Evolutionary conservation across 2,329 filamentous ascomycete genomes (phyloP), one percentile per base, ranked within the genome.

Genomic region (Stachybotrys chlorohalonatus): DNA sequence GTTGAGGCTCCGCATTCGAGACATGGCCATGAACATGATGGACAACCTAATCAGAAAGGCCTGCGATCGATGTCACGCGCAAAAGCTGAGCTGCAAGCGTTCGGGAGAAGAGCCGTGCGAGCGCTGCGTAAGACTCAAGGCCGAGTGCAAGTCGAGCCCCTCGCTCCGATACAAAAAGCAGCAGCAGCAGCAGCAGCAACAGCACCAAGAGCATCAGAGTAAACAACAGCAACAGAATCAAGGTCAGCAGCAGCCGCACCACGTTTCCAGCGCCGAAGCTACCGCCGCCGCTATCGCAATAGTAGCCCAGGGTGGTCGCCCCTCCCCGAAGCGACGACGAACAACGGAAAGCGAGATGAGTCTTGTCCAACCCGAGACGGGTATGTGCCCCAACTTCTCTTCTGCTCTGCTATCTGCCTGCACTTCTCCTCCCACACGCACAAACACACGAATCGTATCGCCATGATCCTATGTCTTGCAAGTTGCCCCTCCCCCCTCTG

Each of bases 21-120:
- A 42, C 36, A 42, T 42, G 66, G 65, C 60, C 55, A 59, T 63
- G 60, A 66, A 59, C 61, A 73, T 73, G 70, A 60, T 68, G 59
- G 70, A 73, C 56, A 65, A 62, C 53, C 61, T 67, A 56, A 71
- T 68, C 57, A 71, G 75, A 54, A 74, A 72, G 55, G 74, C 74
- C 54, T 77, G 74, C 63, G 74, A 77, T 61, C 70, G 73, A 57
- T 77, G 74, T 59, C 75, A 77, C 59, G 62, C 62, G 16, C 73
- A 76, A 60, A 77, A 77, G 62, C 66, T 77, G 55, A 73, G 70
- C 58, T 77, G 74, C 64, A 76, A 73, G 60, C 69, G 74, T 42
- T 62, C 65, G 54, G 67, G 66, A 55, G 68, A 70, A 52, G 70
- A 71, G 51, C 60, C 69, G 17, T 76, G 75, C 60, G 72, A 75